Conservation (phyloP, 1,284 basidiomycete species). For the Volvariella volvacea region DNA sequence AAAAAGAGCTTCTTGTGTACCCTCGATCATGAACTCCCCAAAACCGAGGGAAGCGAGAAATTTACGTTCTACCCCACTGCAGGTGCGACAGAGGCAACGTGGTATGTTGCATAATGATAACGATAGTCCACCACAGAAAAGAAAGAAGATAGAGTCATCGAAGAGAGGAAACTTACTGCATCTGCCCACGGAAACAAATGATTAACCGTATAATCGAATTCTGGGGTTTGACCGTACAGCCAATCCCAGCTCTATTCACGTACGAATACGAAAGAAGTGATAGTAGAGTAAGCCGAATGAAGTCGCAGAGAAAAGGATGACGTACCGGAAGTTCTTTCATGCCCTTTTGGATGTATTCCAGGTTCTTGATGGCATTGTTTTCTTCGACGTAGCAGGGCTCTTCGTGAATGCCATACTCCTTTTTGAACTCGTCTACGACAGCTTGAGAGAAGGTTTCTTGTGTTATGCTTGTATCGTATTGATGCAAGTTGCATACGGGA, state of each 20-base stretch:
- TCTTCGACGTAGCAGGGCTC: constrained; percentile 37
- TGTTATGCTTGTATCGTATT: constrained; percentile 44
- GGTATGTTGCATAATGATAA: no score
- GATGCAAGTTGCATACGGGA: constrained; percentile 80
- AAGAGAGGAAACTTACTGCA: constrained; percentile 36
- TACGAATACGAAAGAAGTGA: no score
- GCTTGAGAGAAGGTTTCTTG: constrained; percentile 73
- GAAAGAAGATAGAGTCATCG: neutral
- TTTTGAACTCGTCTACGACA: constrained; percentile 65
- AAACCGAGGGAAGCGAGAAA: no score
- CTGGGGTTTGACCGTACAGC: constrained; percentile 91
- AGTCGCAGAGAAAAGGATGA: constrained; percentile 5
- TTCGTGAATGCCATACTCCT: constrained; percentile 52
- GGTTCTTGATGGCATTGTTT: constrained; percentile 33
- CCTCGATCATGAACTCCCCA: no score
- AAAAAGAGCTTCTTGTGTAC: no score
- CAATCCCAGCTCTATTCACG: constrained; percentile 97
- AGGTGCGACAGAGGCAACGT: no score
- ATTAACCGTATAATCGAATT: constrained; percentile 66
- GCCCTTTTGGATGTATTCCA: constrained; percentile 56
- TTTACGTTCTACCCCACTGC: no score
- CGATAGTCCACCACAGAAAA: no score
- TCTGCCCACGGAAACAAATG: constrained; percentile 53
- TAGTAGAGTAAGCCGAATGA: constrained; percentile 6
- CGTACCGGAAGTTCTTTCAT: constrained; percentile 68